Base-by-base conservation (phyloP, 495 filamentous ascomycete genomes). In the Aspergillus sclerotioniger region DNA sequence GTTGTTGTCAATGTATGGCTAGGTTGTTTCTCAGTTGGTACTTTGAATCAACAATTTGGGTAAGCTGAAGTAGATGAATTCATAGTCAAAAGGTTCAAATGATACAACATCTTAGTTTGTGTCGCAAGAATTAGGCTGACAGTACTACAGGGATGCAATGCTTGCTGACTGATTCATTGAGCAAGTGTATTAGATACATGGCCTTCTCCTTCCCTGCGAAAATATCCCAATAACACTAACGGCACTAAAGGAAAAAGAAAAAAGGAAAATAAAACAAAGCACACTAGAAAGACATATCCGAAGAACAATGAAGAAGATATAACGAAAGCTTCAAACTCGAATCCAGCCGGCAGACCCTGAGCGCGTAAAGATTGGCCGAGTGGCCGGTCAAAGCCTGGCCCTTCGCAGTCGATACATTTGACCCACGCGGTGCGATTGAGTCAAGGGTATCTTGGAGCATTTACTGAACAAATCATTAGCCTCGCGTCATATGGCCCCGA, bases 151-250 rank as follows among this genome's bases (percentile, higher is more conserved):
- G 2, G 9, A 12, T 10, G 1, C 0, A 50, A 6, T n/a, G 20
- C 47, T 50, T 50, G 47, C 47, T 32, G 12, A 32, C 13, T n/a
- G 28, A 50, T 50, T 28, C 47, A 50, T 50, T 50, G 47, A 28
- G 13, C 47, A 50, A 28, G 32, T 56, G 54, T 66, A 66, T 63
- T 63, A 61, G 57, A 60, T 65, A 65, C 63, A 61, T 62, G 53
- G 56, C 54, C 41, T 51, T 37, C 53, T 43, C 43, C 17, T 53
- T 53, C 50, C 56, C 25, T 33, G 57, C 56, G 25, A 35, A 29
- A 15, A 55, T 31, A 12, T 45, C 28, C 17, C 52, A 62, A 47
- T 41, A 41, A 41, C 37, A 41, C 48, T 29, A 17, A 58, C 20
- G 47, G 46, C 25, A 53, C 37, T 39, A 48, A 60, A 54, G 35